Conservation (phyloP, 1,139 yeast species). For the Protomyces macrosporus region DNA sequence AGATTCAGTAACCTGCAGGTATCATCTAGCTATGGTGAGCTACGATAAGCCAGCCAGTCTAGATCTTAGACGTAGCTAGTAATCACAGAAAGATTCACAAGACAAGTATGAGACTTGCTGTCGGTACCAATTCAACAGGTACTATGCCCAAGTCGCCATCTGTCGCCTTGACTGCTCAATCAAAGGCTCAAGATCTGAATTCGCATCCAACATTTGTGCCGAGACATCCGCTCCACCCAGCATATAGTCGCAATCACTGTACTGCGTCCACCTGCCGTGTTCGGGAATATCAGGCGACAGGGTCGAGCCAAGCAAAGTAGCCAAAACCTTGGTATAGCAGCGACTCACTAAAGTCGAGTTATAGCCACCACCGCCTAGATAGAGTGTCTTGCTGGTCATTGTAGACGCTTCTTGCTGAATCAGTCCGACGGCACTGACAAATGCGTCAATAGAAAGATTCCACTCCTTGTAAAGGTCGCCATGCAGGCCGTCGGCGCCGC, state of each 20-base stretch:
- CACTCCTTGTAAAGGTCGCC: slow-evolving; percentile 60
- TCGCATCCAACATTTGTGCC: neutral
- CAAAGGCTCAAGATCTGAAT: neutral
- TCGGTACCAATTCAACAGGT: no score
- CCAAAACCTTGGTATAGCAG: slow-evolving; percentile 57
- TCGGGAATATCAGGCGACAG: slow-evolving; percentile 1
- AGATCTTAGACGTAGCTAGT: no score
- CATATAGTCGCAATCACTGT: neutral
- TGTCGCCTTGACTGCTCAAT: neutral
- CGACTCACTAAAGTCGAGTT: slow-evolving; percentile 59
- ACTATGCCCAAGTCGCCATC: neutral
- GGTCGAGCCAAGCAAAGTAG: neutral
- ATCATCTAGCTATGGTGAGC: no score
- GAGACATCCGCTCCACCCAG: neutral
- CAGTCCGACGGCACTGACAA: neutral
- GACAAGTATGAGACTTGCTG: no score
- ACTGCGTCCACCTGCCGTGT: neutral
- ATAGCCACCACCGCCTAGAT: slow-evolving; percentile 79
- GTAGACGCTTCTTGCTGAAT: neutral
- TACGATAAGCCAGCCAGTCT: no score
- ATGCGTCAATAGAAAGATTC: slow-evolving; percentile 45
- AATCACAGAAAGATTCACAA: no score
- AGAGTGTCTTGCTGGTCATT: slow-evolving; percentile 34
- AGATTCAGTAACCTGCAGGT: no score
- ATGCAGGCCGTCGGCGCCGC: slow-evolving; percentile 68